These are phyloP conservation scores for Microsporum audouinii DNA, from an alignment of 2,329 filamentous ascomycete species.

Conservation along the genomic window DNA sequence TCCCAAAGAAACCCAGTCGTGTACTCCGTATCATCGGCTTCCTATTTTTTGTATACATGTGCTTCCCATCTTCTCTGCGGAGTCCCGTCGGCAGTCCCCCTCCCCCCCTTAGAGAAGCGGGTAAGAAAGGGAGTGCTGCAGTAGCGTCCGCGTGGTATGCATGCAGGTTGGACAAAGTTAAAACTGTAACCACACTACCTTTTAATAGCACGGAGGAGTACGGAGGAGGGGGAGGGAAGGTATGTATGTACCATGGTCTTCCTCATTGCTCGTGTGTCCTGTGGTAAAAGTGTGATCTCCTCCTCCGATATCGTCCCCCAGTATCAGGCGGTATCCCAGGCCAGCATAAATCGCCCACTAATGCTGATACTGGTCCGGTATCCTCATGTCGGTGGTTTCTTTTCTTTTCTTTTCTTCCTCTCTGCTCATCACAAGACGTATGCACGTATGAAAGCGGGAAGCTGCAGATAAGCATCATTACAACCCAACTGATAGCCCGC, in stretches of 20 bases:
- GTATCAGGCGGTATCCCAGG: not conserved
- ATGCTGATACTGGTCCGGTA: not conserved
- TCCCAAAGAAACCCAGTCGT: not conserved
- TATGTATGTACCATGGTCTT: not conserved
- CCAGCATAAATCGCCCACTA: not conserved
- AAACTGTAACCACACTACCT: constrained; percentile 5
- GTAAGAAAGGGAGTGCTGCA: constrained; percentile 4
- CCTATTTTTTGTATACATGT: not conserved
- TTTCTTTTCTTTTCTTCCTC: not conserved
- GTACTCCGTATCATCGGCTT: not conserved
- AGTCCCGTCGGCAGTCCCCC: not conserved
- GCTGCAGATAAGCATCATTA: constrained; percentile 4
- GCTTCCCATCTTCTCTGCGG: not conserved
- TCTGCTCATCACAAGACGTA: constrained; percentile 1
- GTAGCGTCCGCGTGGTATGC: constrained; percentile 4
- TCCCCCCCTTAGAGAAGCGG: not conserved
- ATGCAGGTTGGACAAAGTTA: constrained; percentile 4
- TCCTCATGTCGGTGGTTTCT: not conserved
- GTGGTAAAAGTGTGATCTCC: not conserved
- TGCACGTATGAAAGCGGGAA: constrained; percentile 5
- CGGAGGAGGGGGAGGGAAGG: not conserved
- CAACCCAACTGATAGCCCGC: not conserved
- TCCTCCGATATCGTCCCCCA: not conserved
- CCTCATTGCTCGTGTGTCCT: not conserved
- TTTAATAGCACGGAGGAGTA: not conserved